phyloP scores from a whole-genome alignment of 2,329 filamentous ascomycete genomes.

The Gaeumannomyces tritici region DNA sequence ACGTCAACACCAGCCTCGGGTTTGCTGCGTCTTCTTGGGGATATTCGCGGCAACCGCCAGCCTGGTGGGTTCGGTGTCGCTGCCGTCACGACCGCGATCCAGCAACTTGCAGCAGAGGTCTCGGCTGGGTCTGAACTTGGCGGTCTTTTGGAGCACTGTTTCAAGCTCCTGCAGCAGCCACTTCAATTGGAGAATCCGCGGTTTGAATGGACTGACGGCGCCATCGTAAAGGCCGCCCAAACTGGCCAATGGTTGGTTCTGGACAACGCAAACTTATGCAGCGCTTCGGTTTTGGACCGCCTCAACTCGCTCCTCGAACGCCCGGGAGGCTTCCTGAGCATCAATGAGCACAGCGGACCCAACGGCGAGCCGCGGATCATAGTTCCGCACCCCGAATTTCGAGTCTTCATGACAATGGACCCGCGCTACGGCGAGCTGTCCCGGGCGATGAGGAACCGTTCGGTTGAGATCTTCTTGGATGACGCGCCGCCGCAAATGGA shows the following conservation, averaged over 20 bases:
- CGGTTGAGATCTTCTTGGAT: constrained; percentile 77
- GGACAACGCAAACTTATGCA: constrained; percentile 96
- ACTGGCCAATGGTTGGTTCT: constrained; percentile 86
- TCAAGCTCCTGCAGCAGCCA: constrained; percentile 40
- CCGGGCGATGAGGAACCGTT: constrained; percentile 91
- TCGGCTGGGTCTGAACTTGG: constrained; percentile 36
- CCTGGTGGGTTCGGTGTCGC: constrained; percentile 26
- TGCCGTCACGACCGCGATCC: constrained; percentile 21
- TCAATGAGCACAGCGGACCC: constrained; percentile 84
- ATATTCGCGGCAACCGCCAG: constrained; percentile 15
- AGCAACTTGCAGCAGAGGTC: constrained; percentile 28
- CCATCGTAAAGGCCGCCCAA: constrained; percentile 79
- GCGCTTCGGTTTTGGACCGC: constrained; percentile 84
- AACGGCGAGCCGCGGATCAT: constrained; percentile 76
- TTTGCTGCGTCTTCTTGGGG: background rate
- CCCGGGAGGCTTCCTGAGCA: constrained; percentile 74
- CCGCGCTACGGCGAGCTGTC: constrained; percentile 88
- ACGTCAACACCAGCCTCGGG: constrained; percentile 36
- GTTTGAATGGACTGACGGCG: constrained; percentile 94
- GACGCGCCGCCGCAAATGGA: constrained; percentile 23
- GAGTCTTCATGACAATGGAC: constrained; percentile 90
- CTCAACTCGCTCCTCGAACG: constrained; percentile 84
- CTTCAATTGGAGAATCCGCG: constrained; percentile 59
- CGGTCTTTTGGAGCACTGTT: constrained; percentile 35
- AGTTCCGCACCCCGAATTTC: constrained; percentile 74